Base-by-base conservation (phyloP, 768 basidiomycete species). In the Termitomyces sp. region DNA sequence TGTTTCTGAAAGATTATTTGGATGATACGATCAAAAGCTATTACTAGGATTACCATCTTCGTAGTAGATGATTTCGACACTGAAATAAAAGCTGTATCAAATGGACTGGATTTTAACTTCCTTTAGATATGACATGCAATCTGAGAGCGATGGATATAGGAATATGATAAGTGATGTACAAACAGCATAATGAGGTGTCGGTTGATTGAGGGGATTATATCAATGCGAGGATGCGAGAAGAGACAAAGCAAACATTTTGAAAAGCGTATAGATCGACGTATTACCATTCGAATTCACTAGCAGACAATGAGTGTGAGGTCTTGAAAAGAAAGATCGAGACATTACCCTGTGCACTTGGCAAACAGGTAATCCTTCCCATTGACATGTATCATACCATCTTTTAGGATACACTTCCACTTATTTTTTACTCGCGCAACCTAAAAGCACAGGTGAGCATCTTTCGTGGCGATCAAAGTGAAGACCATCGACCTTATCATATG, bases 351-450 rank as follows among this genome's bases (percentile, higher is more conserved):
- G 76, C 96, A 98, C 74, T 97, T 96, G 57, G 92, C 85, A 71
- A 99, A 99, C 16, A 99, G 83, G 76, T 98, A 99, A 70, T 99
- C 97, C 69, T 92, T 94, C 35, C 96, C 96, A 65, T 97, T 97
- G 66, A 97, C 86, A 67, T 94, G 92, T 64, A 98, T 92, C 89
- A 98, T 94, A 3, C 97, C 97, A 66, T 98, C 97, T 76, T 97
- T 97, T 55, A 99, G 82, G 24, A 93, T 88, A 62, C 95, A 96
- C 80, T 98, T 99, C 97, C 97, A 99, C 79, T 98, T 99, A 79
- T 97, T 98, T 78, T 98, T 99, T 28, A 98, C 96, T n/a, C 97
- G 84, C 48, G 96, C 94, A 39, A 98, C 96, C 96, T 98, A 66
- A 35, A 50, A 61, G 16, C 22, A 63, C 57, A 59, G 59, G 20